Base-by-base conservation (phyloP, 768 basidiomycete genomes). In the Trametes cinnabarina region DNA sequence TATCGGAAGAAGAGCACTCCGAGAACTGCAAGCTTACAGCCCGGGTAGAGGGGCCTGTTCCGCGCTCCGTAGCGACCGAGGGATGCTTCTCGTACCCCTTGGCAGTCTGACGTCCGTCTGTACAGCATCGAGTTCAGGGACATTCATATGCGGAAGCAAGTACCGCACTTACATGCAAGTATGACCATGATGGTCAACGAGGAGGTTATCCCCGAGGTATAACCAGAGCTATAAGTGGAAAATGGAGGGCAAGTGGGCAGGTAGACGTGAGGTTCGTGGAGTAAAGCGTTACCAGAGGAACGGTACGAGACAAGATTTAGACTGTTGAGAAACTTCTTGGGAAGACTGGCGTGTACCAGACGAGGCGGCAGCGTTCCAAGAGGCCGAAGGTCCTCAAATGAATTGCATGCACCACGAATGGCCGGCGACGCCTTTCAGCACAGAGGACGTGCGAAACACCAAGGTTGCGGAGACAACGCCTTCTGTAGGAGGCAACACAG, bases 101-200 rank as follows among this genome's bases (percentile, higher is more conserved):
- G 50, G 39, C 20, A 57, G 30, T 39, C 55, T 37, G 44, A 40
- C 48, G 55, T 30, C 60, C 30, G 39, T 42, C 55, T 61, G 48
- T 48, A 17, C 5, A 25, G 8, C 4, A 17, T 44, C 30, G 42
- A 44, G 41, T 39, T 47, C 51, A 47, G 47, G 44, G 35, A n/a
- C 25, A 47, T 55, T 32, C 44, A 40, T 40, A 28, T 8, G 17
- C 25, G 30, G 30, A 32, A 32, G 41, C 32, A 43, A 50, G 44
- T 28, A 49, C 37, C 10, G 17, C 30, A 57, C 54, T 57, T 41
- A 61, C 60, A 52, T 2, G 55, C 60, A 15, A 52, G 55, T 25
- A 61, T 20, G 55, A 61, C 55, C 55, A 61, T 61, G 22, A 32
- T 43, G 39, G 54, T 44, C 37, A 34, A 6, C 26, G 40, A 34